Percentiles rank a stretch among this genome's conserved stretches.
phyloP scores from a whole-genome alignment of 495 filamentous ascomycete species.

The Usnea hakonensis region DNA sequence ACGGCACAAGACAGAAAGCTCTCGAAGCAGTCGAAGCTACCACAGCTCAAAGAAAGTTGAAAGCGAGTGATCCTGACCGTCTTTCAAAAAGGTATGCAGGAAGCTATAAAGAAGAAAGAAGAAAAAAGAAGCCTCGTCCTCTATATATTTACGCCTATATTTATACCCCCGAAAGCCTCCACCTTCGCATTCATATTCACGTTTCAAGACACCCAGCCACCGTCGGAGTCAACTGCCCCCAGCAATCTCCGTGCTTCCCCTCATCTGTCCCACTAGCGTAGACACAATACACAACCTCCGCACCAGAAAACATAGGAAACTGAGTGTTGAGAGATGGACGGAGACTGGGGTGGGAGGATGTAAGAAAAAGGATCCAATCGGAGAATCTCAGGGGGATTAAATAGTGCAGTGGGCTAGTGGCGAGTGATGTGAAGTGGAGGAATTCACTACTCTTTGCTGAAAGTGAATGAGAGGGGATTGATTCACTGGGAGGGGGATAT shows the following conservation, averaged over 20 bases:
- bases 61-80: not conserved
- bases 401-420: not conserved
- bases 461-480: not conserved
- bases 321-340: not conserved
- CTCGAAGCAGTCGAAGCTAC: not conserved
- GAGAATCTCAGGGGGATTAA: not conserved
- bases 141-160: not conserved
- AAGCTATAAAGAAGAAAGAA: not conserved
- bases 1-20: not conserved
- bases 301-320: too few relatives aligned
- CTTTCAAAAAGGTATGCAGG: not conserved
- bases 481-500: too few relatives aligned
- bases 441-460: too few relatives aligned
- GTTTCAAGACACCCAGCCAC: not conserved
- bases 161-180: not conserved
- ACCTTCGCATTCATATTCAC: not conserved
- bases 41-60: not conserved
- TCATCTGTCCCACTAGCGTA: not conserved
- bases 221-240: not conserved
- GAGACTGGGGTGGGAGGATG: not conserved
- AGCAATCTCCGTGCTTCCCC: not conserved
- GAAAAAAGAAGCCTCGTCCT: not conserved
- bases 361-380: not conserved
- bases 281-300: too few relatives aligned
- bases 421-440: not conserved